Base-by-base conservation (phyloP, 1,284 basidiomycete genomes). In the Thecaphora thlaspeos region DNA sequence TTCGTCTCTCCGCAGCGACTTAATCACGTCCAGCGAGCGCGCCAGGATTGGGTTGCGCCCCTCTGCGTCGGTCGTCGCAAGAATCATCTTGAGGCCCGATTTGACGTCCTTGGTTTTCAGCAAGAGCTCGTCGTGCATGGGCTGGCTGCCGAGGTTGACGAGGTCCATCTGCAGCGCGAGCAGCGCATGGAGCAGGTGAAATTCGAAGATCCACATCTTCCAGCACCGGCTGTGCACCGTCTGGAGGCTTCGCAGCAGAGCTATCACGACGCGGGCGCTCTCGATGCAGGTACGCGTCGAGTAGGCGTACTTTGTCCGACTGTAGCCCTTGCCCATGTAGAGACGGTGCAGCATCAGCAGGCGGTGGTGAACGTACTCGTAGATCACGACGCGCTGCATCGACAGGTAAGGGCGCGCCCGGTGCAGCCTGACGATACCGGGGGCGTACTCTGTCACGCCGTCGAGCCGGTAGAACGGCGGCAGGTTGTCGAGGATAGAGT, bases 311-410 rank as follows among this genome's bases (percentile, higher is more conserved):
- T 73, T 66, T 22, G 66, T 48, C 48, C 67, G 65, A 41, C 61
- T 56, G 46, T 73, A 70, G 22, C 71, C 71, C 4, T 55, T 55
- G 24, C 61, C 66, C 58, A 73, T 61, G 37, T 61, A 64, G 41
- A 61, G 57, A 12, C 71, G 68, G 43, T 73, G 68, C 19, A 73
- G 49, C 49, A 67, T 65, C 48, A 73, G 61, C 17, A 73, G 46
- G 5, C 66, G 65, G 28, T 73, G 69, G 41, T 73, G 62, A 14
- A 73, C 63, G 28, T 53, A 47, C 34, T 67, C 68, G 41, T 71
- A 63, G 18, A 73, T 56, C 22, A 67, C 49, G 12, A 62, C 61
- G 10, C 71, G 55, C 47, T 73, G 71, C 26, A 69, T 37, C 2
- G 65, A 63, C 5, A 73, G 49, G 43, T 73, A 73, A 4, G 71